These are phyloP conservation scores for Leccinum rimulosum DNA, from an alignment of 768 basidiomycete species.

Conservation along the genomic window DNA sequence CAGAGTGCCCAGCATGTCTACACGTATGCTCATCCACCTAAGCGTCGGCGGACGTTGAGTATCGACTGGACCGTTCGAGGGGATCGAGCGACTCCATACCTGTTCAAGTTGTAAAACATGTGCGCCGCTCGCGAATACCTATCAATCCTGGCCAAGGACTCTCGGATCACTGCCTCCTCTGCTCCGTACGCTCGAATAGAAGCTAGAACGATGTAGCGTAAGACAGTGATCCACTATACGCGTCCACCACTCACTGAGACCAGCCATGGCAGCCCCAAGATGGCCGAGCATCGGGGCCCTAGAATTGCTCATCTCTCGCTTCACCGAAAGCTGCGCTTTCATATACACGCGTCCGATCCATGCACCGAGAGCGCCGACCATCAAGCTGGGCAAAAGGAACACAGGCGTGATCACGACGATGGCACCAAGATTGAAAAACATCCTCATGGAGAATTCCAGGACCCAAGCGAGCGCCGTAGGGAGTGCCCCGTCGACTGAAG, in stretches of 20 bases:
- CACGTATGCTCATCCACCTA: slow-evolving; percentile 48
- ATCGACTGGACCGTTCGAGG: background rate
- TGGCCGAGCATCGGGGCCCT: background rate
- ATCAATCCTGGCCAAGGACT: slow-evolving; percentile 47
- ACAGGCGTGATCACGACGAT: background rate
- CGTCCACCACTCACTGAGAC: background rate
- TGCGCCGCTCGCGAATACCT: slow-evolving; percentile 42
- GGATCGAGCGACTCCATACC: slow-evolving; percentile 26
- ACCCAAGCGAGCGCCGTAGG: background rate
- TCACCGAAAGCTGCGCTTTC: slow-evolving; percentile 3
- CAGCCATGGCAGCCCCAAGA: slow-evolving; percentile 2
- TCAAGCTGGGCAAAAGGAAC: background rate
- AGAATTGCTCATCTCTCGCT: slow-evolving; percentile 7
- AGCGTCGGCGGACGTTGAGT: background rate
- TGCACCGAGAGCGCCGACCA: background rate
- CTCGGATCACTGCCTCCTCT: slow-evolving; percentile 39
- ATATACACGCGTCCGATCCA: background rate
- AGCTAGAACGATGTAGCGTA: background rate
- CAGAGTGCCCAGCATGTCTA: slow-evolving; percentile 45
- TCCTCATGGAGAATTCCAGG: background rate
- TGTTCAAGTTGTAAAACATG: slow-evolving; percentile 48
- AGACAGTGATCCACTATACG: background rate
- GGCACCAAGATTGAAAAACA: slow-evolving; percentile 5
- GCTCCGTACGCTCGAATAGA: slow-evolving; percentile 40
- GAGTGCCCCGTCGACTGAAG: background rate